These are phyloP conservation scores for Cytidiella melzeri DNA, from an alignment of 768 basidiomycete genomes.

Conservation along the genomic window DNA sequence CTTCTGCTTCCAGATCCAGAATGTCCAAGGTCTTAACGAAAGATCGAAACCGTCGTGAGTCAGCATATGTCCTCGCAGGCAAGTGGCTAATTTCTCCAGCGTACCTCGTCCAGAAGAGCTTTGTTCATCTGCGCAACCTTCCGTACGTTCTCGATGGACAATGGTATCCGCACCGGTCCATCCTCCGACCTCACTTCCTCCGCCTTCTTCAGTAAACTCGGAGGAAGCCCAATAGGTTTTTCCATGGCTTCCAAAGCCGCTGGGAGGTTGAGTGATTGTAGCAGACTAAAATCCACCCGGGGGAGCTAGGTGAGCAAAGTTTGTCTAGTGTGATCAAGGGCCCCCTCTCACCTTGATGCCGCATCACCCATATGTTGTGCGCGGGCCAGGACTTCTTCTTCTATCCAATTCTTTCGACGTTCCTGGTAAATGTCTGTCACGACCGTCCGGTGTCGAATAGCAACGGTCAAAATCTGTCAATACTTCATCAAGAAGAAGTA, in stretches of 20 bases:
- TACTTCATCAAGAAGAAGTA: slow-evolving; percentile 9
- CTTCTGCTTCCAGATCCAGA: slow-evolving; percentile 84
- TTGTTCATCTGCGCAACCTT: slow-evolving; percentile 56
- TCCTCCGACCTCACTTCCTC: slow-evolving; percentile 78
- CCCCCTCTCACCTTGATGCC: slow-evolving; percentile 33
- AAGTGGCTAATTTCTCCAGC: slow-evolving; percentile 8
- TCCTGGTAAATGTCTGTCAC: slow-evolving; percentile 78
- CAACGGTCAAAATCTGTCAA: neutral
- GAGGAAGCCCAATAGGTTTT: slow-evolving; percentile 80
- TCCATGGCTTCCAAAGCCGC: slow-evolving; percentile 85
- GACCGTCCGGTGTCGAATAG: neutral
- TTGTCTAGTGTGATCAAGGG: too few relatives aligned
- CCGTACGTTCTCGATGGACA: slow-evolving; percentile 67
- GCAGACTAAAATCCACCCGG: too few relatives aligned
- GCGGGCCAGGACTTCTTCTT: slow-evolving; percentile 56
- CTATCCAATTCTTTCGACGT: slow-evolving; percentile 62
- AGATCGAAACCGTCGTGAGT: neutral
- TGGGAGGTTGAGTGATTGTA: slow-evolving; percentile 74
- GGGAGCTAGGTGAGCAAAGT: too few relatives aligned
- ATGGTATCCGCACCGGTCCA: slow-evolving; percentile 66
- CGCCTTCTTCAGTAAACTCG: slow-evolving; percentile 78
- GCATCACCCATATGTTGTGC: slow-evolving; percentile 58
- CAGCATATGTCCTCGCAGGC: neutral
- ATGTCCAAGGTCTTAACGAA: slow-evolving; percentile 83
- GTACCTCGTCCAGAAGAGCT: slow-evolving; percentile 70